Percentiles rank a stretch among this genome's conserved stretches.
Conservation (phyloP, 2,329 filamentous ascomycete species). For the Pestalotiopsis sp. region DNA sequence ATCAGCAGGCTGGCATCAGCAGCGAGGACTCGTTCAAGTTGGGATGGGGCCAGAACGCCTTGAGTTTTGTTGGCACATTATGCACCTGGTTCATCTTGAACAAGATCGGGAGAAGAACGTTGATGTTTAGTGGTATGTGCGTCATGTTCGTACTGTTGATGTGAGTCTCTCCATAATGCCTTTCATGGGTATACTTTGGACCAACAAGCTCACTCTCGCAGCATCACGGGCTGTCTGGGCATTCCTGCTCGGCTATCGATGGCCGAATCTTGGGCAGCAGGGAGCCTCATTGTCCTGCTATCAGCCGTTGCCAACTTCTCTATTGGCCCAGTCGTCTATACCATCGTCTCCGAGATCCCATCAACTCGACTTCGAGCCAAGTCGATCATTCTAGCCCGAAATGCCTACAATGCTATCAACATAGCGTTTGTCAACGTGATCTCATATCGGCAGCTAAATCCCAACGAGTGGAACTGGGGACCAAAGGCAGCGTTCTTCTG, state of each 20-base stretch:
- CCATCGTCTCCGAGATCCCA: conserved; percentile 49
- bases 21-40: conserved; percentile 34
- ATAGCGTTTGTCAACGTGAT: conserved; percentile 33
- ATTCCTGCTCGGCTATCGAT: conserved; percentile 38
- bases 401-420: conserved; percentile 40
- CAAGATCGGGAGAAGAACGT: conserved; percentile 41
- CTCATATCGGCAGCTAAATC: conserved; percentile 15
- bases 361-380: conserved; percentile 38
- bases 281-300: conserved; percentile 44
- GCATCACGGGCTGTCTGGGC: conserved; percentile 29
- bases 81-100: conserved; percentile 42
- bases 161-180: conserved; percentile 37
- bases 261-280: conserved; percentile 44
- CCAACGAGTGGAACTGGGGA: conserved; percentile 14
- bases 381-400: conserved; percentile 20
- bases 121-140: conserved; percentile 43
- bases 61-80: conserved; percentile 44
- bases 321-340: conserved; percentile 49
- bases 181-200: not conserved
- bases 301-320: conserved; percentile 48
- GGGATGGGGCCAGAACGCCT: conserved; percentile 37
- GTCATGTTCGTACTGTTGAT: conserved; percentile 42
- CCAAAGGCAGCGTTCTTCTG: conserved; percentile 15
- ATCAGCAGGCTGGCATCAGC: conserved; percentile 37
- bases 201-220: not conserved